Evolutionary conservation across 2,329 filamentous ascomycete species (phyloP), one percentile per base, ranked within the genome.

Genomic region (Paecilomyces formosus): DNA sequence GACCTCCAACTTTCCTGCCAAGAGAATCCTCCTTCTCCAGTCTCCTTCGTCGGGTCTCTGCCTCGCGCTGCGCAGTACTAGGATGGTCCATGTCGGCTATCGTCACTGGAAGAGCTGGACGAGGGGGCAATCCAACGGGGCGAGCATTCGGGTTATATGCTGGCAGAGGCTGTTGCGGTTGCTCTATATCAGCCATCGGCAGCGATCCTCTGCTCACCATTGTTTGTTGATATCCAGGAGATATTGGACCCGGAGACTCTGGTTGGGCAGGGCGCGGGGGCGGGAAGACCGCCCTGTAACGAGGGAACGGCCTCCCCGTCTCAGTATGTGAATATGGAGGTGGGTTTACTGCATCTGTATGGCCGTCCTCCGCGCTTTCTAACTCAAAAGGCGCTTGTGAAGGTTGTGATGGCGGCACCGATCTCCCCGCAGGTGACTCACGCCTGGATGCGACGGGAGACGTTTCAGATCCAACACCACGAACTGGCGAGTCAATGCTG

Each of bases 21-120:
- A 82, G 65, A 2, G 78, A 78, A 49, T 90, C 87, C 70, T 90
- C 86, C 60, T 87, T 88, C 68, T 90, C 86, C 82, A 80, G 21
- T 79, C 82, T 60, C 78, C 80, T 58, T 80, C 81, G 67, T 77
- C 78, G 51, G 76, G 78, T 69, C 82, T 87, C 59, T 71, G 74
- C 63, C 73, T 79, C 65, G n/a, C 66, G 63, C 56, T 64, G 58
- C 26, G 64, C 60, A 2, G 64, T 60, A 12, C 60, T 55, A 6
- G 68, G 64, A 21, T 70, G 61, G 58, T 65, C 60, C 11, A 68
- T 56, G 5, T 65, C 62, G 18, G 68, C 62, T 24, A 59, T 56
- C 13, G 68, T 66, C 9, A 70, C 60, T 9, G 66, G 64, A 13
- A 64, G 60, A 51, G 61, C 64, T 56, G 68, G 65, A 35, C 66